Percentiles rank a stretch among this genome's conserved stretches.
phyloP scores from a whole-genome alignment of 192 early-diverging fungal genomes.

The Linnemannia zychae region DNA sequence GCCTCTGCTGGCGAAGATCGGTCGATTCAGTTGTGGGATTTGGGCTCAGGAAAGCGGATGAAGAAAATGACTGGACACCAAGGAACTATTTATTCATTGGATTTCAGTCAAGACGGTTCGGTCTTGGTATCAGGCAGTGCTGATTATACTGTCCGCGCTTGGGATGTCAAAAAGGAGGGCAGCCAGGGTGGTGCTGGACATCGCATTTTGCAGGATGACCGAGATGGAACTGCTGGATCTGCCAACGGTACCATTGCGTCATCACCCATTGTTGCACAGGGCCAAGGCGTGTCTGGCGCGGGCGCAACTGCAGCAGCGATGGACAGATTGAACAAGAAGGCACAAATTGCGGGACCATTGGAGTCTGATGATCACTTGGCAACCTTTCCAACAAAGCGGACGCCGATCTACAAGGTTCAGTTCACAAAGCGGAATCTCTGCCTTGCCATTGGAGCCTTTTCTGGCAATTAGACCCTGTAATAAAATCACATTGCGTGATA shows the following conservation, averaged over 20 bases:
- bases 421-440: conserved; percentile 91
- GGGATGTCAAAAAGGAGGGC: conserved; percentile 82
- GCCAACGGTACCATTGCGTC: conserved; percentile 14
- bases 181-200: conserved; percentile 10
- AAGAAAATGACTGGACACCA: conserved; percentile 91
- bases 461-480: conserved; percentile 17
- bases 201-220: conserved; percentile 44
- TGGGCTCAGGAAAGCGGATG: conserved; percentile 85
- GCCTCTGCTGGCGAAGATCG: conserved; percentile 93
- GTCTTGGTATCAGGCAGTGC: conserved; percentile 88
- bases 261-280: conserved; percentile 11
- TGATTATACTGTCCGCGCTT: conserved; percentile 91
- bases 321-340: conserved; percentile 63
- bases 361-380: conserved; percentile 73
- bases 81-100: conserved; percentile 84
- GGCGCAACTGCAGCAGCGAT: conserved; percentile 58
- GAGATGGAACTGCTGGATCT: conserved; percentile 1
- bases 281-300: conserved; percentile 1
- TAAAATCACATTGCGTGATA: background rate
- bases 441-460: conserved; percentile 86
- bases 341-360: conserved; percentile 30
- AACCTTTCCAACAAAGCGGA: conserved; percentile 91
- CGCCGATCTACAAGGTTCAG: conserved; percentile 87
- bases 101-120: conserved; percentile 86
- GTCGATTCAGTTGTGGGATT: conserved; percentile 91